Evolutionary conservation across 768 basidiomycete genomes (phyloP).

Genomic region (Suillus variegatus): DNA sequence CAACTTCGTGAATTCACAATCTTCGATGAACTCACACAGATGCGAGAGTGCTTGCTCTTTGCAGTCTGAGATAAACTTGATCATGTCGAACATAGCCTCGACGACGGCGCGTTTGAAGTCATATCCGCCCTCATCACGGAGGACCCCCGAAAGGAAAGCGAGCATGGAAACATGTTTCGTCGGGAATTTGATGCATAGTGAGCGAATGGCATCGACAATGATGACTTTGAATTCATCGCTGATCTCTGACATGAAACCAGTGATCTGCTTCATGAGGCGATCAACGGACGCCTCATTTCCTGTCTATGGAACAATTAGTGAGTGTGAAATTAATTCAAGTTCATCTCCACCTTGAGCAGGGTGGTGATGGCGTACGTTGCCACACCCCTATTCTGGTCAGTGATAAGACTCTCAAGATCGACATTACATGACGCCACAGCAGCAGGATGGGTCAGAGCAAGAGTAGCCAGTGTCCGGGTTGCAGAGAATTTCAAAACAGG

Average conservation of each 20-base stretch:
- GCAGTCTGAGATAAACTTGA: conserved; percentile 94
- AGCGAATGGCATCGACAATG: conserved; percentile 97
- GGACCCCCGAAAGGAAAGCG: conserved; percentile 92
- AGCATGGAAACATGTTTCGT: conserved; percentile 97
- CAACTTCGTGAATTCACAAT: conserved; percentile 99
- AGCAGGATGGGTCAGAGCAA: conserved; percentile 83
- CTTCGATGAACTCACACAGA: conserved; percentile 99
- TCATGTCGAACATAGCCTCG: conserved; percentile 99
- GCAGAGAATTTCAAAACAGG: conserved; percentile 96
- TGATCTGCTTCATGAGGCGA: conserved; percentile 98
- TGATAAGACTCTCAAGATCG: conserved; percentile 95
- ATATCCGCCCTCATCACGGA: conserved; percentile 98
- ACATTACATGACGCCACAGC: conserved; percentile 93
- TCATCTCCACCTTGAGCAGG: conserved; percentile 73
- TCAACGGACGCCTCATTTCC: conserved; percentile 99
- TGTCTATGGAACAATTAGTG: conserved; percentile 55
- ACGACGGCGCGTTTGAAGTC: conserved; percentile 99
- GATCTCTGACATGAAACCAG: conserved; percentile 98
- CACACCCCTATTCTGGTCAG: conserved; percentile 92
- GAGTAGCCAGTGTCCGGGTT: conserved; percentile 88
- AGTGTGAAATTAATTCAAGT: too few relatives aligned
- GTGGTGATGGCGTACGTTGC: conserved; percentile 99
- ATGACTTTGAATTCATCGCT: conserved; percentile 99
- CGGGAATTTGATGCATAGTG: conserved; percentile 98
- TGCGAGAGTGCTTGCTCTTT: conserved; percentile 98